A percentile compares a stretch with the other conserved stretches of the same genome.
These are phyloP conservation scores for Naumovozyma castellii DNA, from an alignment of 805 yeast species.

Conservation along the genomic window DNA sequence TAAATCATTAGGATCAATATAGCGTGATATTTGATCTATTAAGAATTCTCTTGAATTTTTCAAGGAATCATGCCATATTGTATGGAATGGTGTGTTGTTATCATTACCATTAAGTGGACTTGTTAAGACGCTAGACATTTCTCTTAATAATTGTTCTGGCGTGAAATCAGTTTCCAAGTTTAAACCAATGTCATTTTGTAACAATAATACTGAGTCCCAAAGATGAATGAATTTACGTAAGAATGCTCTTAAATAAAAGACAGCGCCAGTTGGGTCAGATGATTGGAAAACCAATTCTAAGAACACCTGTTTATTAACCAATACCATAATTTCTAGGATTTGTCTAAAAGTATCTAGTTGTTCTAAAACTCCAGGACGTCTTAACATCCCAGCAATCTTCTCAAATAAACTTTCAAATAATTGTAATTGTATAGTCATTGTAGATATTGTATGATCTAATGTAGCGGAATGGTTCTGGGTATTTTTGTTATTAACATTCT, in stretches of 20 bases:
- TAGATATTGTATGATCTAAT: neutral
- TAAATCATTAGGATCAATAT: slow-evolving; percentile 43
- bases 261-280: slow-evolving; percentile 13
- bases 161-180: slow-evolving; percentile 10
- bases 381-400: neutral
- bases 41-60: slow-evolving; percentile 33
- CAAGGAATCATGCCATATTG: slow-evolving; percentile 28
- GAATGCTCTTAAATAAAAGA: slow-evolving; percentile 19
- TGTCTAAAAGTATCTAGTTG: slow-evolving; percentile 4
- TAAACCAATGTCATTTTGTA: neutral
- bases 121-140: slow-evolving; percentile 28
- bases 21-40: slow-evolving; percentile 35
- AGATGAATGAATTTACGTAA: slow-evolving; percentile 17
- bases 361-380: neutral
- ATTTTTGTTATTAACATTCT: neutral
- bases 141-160: slow-evolving; percentile 24
- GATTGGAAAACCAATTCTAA: slow-evolving; percentile 19
- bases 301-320: slow-evolving; percentile 22
- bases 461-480: neutral
- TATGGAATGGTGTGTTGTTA: slow-evolving; percentile 6
- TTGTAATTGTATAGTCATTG: neutral
- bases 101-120: slow-evolving; percentile 8
- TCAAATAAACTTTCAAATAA: neutral
- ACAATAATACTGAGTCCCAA: slow-evolving; percentile 22
- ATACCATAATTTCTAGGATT: slow-evolving; percentile 19